Percentiles rank a stretch among this genome's conserved stretches.
These are phyloP conservation scores for Rhodotorula sp. DNA, from an alignment of 1,284 basidiomycete species.

Conservation along the genomic window DNA sequence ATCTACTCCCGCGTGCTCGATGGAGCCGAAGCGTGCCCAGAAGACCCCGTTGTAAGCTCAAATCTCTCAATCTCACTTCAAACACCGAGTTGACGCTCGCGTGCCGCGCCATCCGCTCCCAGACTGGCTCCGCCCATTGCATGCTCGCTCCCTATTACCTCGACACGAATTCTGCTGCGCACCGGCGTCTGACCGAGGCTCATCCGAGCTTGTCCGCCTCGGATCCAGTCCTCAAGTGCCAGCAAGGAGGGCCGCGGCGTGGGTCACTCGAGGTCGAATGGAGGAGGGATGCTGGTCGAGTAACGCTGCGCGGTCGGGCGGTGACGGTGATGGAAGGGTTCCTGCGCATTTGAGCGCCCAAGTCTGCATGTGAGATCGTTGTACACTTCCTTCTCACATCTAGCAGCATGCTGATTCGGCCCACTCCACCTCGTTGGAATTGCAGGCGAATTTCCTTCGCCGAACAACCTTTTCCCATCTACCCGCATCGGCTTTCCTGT, in stretches of 20 bases:
- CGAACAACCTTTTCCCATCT: no score
- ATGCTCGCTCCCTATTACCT: slow-evolving; percentile 56
- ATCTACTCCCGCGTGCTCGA: slow-evolving; percentile 61
- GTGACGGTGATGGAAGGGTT: slow-evolving; percentile 16
- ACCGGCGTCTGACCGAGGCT: neutral
- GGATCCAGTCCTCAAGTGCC: slow-evolving; percentile 44
- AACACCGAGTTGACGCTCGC: no score
- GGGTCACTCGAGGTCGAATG: slow-evolving; percentile 53
- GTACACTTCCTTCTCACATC: neutral
- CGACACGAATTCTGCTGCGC: neutral
- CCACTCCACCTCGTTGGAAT: neutral
- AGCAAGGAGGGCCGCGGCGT: slow-evolving; percentile 58
- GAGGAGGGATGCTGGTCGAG: slow-evolving; percentile 39
- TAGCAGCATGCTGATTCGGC: no score
- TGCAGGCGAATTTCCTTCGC: no score
- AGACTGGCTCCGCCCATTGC: slow-evolving; percentile 60
- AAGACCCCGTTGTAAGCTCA: slow-evolving; percentile 55
- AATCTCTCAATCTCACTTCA: neutral
- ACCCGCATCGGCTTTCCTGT: no score
- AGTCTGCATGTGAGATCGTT: no score
- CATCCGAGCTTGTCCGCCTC: neutral
- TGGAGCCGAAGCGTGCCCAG: slow-evolving; percentile 52
- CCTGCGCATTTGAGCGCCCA: neutral
- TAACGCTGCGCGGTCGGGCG: slow-evolving; percentile 7
- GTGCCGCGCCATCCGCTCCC: neutral